phyloP scores from a whole-genome alignment of 2,329 filamentous ascomycete genomes.

The Beauveria sp. region DNA sequence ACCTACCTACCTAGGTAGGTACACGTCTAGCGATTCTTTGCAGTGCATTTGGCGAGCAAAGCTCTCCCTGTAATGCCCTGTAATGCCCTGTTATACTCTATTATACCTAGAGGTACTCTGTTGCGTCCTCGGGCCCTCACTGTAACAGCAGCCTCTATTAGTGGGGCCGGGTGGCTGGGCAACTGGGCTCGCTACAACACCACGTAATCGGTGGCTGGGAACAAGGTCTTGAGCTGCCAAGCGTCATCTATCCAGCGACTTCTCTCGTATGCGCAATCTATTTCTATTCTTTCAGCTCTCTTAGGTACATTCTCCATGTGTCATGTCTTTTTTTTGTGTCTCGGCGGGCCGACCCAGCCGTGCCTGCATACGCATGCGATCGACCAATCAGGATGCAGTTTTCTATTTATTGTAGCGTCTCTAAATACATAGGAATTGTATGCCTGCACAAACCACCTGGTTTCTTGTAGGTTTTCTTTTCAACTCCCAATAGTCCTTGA shows the following conservation, averaged over 20 bases:
- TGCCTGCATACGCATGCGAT: not conserved
- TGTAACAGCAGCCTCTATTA: too few species aligned
- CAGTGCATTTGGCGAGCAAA: not conserved
- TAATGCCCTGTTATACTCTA: not conserved
- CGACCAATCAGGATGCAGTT: not conserved
- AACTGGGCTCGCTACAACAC: not conserved
- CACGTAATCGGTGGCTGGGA: not conserved
- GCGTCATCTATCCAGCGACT: not conserved
- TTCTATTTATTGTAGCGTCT: not conserved
- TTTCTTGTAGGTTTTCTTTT: not conserved
- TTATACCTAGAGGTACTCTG: not conserved
- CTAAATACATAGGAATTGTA: slow-evolving; percentile 7
- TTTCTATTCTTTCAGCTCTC: not conserved
- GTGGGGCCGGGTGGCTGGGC: not conserved
- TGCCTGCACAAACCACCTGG: not conserved
- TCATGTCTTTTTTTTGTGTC: not conserved
- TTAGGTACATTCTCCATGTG: not conserved
- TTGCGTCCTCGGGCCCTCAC: too few species aligned
- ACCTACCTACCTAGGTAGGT: not conserved
- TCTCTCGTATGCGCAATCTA: not conserved
- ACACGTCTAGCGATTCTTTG: not conserved
- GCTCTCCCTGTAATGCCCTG: not conserved
- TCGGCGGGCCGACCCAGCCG: not conserved
- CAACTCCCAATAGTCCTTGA: not conserved
- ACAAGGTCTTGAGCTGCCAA: not conserved